Evolutionary conservation across 441 rosid species (phyloP), one percentile per base, ranked within the genome.

Genomic region (Euphorbia schlechtendalii): DNA sequence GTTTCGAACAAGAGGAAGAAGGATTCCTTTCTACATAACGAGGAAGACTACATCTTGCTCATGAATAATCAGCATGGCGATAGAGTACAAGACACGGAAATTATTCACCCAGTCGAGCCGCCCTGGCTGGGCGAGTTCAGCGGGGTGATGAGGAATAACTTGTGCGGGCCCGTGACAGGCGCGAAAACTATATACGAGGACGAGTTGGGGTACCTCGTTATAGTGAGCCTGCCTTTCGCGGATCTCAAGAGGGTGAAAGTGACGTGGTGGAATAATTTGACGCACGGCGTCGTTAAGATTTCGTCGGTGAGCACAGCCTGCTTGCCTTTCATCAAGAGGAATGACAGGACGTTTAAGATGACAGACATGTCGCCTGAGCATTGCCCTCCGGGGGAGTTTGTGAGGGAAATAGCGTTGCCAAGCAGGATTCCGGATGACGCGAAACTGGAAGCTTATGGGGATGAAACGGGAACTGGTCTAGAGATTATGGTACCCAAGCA

Each of bases 351-450:
- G 51, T 87, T 85, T 69, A 85, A 85, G 84, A 83, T 86, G 67
- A 81, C 90, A n/a, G 96, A 88, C 77, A 83, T 84, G 53, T 74
- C 87, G 27, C 87, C 92, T 13, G 96, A 88, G 83, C 90, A 88
- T 67, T 88, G 88, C 79, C 88, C 96, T 55, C 90, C 84, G 0
- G 90, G 96, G 63, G 92, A 86, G 51, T 88, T 88, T 62, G 70
- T 86, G 8, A 75, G 92, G 24, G 92, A 84, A 66, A 82, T 88
- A 63, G 76, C 84, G 62, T 75, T 88, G 8, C 87, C 88, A 2
- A 86, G 78, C 66, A 79, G 84, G 69, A 86, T 88, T 65, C 96
- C 92, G 41, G 96, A 88, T 56, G 92, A 84, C 61, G 92, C 90
- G 38, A 76, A 79, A 67, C 80, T 88, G 24, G 96, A 88, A 72